Conservation (phyloP, 345 rosid species). For the Hibiscus mutabilis region DNA sequence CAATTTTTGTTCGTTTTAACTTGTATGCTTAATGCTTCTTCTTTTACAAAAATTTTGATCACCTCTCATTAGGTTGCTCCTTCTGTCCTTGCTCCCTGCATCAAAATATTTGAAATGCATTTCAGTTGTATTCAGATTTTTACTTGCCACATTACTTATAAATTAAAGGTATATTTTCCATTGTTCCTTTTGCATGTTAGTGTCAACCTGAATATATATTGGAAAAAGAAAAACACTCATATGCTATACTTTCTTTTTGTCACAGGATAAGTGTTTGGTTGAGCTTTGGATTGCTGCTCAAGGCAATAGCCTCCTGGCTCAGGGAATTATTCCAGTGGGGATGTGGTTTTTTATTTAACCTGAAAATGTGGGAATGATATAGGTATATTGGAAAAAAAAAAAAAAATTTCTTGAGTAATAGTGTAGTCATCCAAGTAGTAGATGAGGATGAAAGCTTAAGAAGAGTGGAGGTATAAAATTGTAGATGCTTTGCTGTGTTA, state of each 20-base stretch:
- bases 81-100: neutral
- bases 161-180: neutral
- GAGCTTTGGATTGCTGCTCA: slow-evolving; percentile 74
- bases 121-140: neutral
- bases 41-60: neutral
- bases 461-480: slow-evolving; percentile 39
- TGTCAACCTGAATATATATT: neutral
- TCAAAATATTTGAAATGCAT: neutral
- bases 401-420: slow-evolving; percentile 66
- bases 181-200: neutral
- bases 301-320: slow-evolving; percentile 48
- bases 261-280: slow-evolving; percentile 53
- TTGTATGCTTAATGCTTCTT: neutral
- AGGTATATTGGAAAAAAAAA: neutral
- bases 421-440: slow-evolving; percentile 45
- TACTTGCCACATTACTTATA: neutral
- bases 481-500: neutral
- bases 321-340: slow-evolving; percentile 64
- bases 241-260: neutral
- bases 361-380: neutral
- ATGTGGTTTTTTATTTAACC: slow-evolving; percentile 27
- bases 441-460: slow-evolving; percentile 66
- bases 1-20: neutral
- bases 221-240: neutral
- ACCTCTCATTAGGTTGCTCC: neutral